phyloP scores from a whole-genome alignment of 805 yeast genomes.

The Wickerhamomyces alni region DNA sequence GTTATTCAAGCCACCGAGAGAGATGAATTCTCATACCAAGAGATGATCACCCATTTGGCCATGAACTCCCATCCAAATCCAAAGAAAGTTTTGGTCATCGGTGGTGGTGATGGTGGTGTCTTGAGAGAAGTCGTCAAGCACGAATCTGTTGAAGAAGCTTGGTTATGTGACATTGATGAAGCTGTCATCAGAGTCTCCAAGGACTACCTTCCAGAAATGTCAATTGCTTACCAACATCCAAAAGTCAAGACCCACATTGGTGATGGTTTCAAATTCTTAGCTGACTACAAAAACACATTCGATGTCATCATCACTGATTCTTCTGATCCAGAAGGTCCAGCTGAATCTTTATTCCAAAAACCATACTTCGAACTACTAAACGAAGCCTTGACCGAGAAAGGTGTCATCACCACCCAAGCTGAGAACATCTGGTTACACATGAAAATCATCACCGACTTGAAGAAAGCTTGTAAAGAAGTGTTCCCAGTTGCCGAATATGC shows the following conservation, averaged over 20 bases:
- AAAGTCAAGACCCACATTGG: slow-evolving; percentile 88
- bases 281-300: slow-evolving; percentile 75
- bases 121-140: slow-evolving; percentile 92
- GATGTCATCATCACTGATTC: slow-evolving; percentile 97
- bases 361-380: slow-evolving; percentile 80
- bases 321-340: slow-evolving; percentile 98
- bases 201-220: slow-evolving; percentile 81
- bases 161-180: slow-evolving; percentile 93
- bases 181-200: slow-evolving; percentile 84
- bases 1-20: slow-evolving; percentile 96
- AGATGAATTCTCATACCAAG: slow-evolving; percentile 96
- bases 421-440: slow-evolving; percentile 93
- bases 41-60: slow-evolving; percentile 95
- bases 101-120: slow-evolving; percentile 99
- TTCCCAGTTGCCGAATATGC: slow-evolving; percentile 92
- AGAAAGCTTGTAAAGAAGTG: slow-evolving; percentile 72
- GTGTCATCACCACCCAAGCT: slow-evolving; percentile 90
- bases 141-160: slow-evolving; percentile 77
- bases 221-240: slow-evolving; percentile 79
- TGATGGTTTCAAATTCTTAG: slow-evolving; percentile 95
- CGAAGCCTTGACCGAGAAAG: slow-evolving; percentile 88
- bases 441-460: slow-evolving; percentile 74
- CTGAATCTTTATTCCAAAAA: slow-evolving; percentile 87
- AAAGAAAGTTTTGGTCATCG: slow-evolving; percentile 87
- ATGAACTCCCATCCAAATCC: slow-evolving; percentile 92